Base-by-base conservation (phyloP, 2,329 filamentous ascomycete genomes). In the Diaporthe helianthi region DNA sequence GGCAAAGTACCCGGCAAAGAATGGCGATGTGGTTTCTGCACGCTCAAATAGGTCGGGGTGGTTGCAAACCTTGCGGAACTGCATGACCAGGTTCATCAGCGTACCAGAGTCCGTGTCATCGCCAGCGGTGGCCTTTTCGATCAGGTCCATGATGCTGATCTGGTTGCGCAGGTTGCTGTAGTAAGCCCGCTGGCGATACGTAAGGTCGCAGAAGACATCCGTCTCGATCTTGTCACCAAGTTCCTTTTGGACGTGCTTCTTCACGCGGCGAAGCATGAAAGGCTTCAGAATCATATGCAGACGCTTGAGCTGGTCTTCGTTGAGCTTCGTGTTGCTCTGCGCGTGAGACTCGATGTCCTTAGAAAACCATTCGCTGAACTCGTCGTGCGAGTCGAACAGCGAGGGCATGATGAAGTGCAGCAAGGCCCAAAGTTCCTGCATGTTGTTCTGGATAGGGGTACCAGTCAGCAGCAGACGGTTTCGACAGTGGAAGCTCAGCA, bases 331-430 rank as follows among this genome's bases (percentile, higher is more conserved):
- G 78, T 99, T 98, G 80, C 94, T 98, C 82, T 98, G 95, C 0
- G 96, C 96, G 78, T 99, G 96, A 47, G 94, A 98, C 81, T 99
- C 96, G 72, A 99, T 99, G 74, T 96, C 93, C 81, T 96, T 96
- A 66, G 92, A 95, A 79, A 97, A 97, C 93, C 93, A 97, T 75
- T 96, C 93, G 82, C 92, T 95, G 77, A 97, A 97, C 76, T 96
- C 93, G 77, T 97, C 93, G 80, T 96, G 93, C 0, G 92, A 95
- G 80, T 96, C 96, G 80, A 99, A 99, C 64, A 99, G 86, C 52
- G 93, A 97, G n/a, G 96, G 96, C 96, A 99, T 98, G 83, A 98
- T 98, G 83, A 99, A 99, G 86, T 99, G 96, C 24, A 99, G 86
- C 73, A 99, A 82, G 36, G 96, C 96, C 96, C 96, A 99, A 70